These are phyloP conservation scores for Rhizopus microsporus DNA, from an alignment of 371 early-diverging fungal species.

Conservation along the genomic window DNA sequence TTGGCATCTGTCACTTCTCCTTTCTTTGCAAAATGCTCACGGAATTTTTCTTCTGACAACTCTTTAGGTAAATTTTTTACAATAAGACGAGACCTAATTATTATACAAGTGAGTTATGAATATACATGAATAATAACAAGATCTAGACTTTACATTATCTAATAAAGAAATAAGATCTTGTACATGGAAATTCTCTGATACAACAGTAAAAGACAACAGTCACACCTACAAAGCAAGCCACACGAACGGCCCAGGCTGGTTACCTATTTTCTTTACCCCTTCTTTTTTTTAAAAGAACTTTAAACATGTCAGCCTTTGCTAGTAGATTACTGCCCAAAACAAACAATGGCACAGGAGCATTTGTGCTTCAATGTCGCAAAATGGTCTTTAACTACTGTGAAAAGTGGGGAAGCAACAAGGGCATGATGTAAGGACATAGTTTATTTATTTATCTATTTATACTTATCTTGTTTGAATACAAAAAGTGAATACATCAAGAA, in stretches of 20 bases:
- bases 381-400: conserved; percentile 87
- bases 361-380: conserved; percentile 79
- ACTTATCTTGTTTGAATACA: too few species aligned
- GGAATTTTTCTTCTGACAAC: conserved; percentile 79
- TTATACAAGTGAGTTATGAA: neutral
- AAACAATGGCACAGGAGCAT: conserved; percentile 83
- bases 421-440: conserved; percentile 66
- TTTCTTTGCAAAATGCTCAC: conserved; percentile 81
- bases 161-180: too few species aligned
- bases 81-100: conserved; percentile 67
- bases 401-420: conserved; percentile 79
- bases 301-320: conserved; percentile 27
- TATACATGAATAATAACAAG: too few species aligned
- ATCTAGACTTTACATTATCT: too few species aligned
- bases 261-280: conserved; percentile 18
- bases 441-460: neutral
- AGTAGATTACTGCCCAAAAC: conserved; percentile 36
- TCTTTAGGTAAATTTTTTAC: conserved; percentile 94
- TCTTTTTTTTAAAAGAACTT: conserved; percentile 2
- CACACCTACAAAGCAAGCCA: neutral
- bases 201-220: conserved; percentile 11
- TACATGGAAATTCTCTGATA: too few species aligned
- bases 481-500: conserved; percentile 72
- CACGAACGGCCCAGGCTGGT: neutral
- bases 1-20: conserved; percentile 93